Conservation (phyloP, 495 filamentous ascomycete species). For the Pseudotulostoma volvatum region DNA sequence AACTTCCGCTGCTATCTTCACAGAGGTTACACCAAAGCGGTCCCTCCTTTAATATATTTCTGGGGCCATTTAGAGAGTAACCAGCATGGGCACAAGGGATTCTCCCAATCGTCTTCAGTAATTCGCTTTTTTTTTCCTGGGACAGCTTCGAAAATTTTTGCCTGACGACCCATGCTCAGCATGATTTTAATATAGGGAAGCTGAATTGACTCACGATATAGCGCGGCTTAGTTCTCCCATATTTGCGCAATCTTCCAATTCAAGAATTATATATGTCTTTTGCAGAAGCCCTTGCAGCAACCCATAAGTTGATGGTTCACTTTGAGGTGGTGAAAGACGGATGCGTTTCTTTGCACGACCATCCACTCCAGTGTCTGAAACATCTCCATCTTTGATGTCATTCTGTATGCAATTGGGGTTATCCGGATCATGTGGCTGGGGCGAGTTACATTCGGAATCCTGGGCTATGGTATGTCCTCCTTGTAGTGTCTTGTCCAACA, state of each 20-base stretch:
- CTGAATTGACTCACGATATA: constrained; percentile 15
- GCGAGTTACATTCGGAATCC: background rate
- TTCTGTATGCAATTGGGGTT: background rate
- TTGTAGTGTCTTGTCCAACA: background rate
- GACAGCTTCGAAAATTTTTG: background rate
- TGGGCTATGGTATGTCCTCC: background rate
- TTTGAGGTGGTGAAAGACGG: constrained; percentile 7
- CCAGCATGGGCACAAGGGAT: constrained; percentile 7
- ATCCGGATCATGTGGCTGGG: background rate
- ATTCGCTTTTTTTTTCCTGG: background rate
- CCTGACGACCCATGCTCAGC: too few relatives aligned
- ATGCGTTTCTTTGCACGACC: constrained; percentile 15
- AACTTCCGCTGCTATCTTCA: too few relatives aligned
- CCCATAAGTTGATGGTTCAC: constrained; percentile 1
- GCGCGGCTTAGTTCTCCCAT: constrained; percentile 13
- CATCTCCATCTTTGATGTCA: background rate
- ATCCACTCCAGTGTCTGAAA: constrained; percentile 3
- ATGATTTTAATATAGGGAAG: too few relatives aligned
- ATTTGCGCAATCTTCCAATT: constrained; percentile 5
- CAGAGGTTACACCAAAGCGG: too few relatives aligned
- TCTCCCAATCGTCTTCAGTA: constrained; percentile 4
- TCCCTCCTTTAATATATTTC: too few relatives aligned
- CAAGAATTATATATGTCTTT: constrained; percentile 9
- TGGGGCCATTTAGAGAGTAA: constrained; percentile 1
- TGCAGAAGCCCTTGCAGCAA: constrained; percentile 10